Evolutionary conservation across 768 basidiomycete genomes (phyloP), one percentile per base, ranked within the genome.

Genomic region (Tubosaeta sp.): DNA sequence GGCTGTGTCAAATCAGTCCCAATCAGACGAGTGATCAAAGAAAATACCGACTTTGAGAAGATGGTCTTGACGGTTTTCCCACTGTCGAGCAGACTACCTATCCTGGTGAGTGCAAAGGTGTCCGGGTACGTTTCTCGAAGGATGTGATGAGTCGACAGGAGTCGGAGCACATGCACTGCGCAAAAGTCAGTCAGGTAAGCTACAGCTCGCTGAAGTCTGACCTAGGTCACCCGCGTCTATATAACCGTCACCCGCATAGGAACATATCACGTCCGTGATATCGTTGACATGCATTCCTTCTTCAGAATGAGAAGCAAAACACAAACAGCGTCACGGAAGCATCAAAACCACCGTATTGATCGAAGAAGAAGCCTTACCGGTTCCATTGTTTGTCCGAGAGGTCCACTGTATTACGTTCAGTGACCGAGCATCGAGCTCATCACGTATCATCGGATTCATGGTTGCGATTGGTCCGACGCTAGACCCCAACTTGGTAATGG

Each of bases 81-180:
- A 0, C 81, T 82, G 60, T 90, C 87, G 5, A 91, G 69, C 12
- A 84, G 69, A 9, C 83, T 83, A 4, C 84, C 84, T 50, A 88
- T 75, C 34, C 88, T 78, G 59, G 86, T 91, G 48, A 81, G 75
- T 8, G 86, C 75, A 59, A 91, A 92, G 6, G 84, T 81, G 60
- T 90, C 78, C 4, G 87, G 88, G 10, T 77, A 73, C 4, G 80
- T 73, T 66, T 92, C 90, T 38, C 77, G 75, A 31, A 87, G 73
- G 48, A 91, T 79, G 64, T 91, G 88, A 62, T 89, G 86, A 0
- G 88, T 88, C 11, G 88, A 87, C 42, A 91, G 77, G 22, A 90
- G 74, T 41, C 89, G 84, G 37, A 92, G 76, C 32, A 81, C 77
- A 60, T 90, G 89, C 5, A 82, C 88, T 89, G 16, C 29, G 5